Percentiles rank a stretch among this genome's conserved stretches.
These are phyloP conservation scores for Termitomyces sp. DNA, from an alignment of 768 basidiomycete genomes.

Conservation along the genomic window DNA sequence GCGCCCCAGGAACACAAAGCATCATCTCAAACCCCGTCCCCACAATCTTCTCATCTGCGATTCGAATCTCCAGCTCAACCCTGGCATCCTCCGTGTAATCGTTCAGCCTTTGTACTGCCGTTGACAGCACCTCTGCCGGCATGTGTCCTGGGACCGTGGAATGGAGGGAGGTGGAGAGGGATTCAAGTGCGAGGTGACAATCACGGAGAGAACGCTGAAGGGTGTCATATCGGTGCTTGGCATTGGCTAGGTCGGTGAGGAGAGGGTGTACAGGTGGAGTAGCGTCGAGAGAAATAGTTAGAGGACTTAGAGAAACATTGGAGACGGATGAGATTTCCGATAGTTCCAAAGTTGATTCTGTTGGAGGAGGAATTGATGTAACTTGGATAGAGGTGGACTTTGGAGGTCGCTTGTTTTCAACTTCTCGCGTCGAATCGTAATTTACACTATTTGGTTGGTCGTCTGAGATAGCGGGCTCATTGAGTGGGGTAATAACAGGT, in stretches of 20 bases:
- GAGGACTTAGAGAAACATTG: background rate
- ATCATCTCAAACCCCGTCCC: conserved; percentile 63
- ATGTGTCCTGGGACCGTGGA: conserved; percentile 13
- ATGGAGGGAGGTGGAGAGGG: conserved; percentile 34
- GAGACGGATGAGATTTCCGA: background rate
- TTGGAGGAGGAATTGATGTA: background rate
- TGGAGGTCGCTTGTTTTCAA: background rate
- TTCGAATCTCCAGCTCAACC: conserved; percentile 77
- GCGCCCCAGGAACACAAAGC: conserved; percentile 52
- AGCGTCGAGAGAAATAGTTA: background rate
- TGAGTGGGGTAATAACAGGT: background rate
- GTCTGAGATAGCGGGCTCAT: background rate
- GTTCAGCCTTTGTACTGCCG: conserved; percentile 55
- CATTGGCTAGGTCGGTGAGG: conserved; percentile 36
- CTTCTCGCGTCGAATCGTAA: background rate
- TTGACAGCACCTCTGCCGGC: conserved; percentile 33
- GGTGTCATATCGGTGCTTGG: conserved; percentile 27
- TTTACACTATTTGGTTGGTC: background rate
- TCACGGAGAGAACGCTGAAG: conserved; percentile 11
- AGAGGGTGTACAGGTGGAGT: conserved; percentile 26
- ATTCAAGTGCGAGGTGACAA: conserved; percentile 62
- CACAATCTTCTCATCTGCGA: conserved; percentile 66
- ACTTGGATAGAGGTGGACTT: background rate
- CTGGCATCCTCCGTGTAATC: conserved; percentile 77
- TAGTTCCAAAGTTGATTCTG: background rate